These are phyloP conservation scores for Calonectria fujianensis DNA, from an alignment of 2,329 filamentous ascomycete species.

Conservation along the genomic window DNA sequence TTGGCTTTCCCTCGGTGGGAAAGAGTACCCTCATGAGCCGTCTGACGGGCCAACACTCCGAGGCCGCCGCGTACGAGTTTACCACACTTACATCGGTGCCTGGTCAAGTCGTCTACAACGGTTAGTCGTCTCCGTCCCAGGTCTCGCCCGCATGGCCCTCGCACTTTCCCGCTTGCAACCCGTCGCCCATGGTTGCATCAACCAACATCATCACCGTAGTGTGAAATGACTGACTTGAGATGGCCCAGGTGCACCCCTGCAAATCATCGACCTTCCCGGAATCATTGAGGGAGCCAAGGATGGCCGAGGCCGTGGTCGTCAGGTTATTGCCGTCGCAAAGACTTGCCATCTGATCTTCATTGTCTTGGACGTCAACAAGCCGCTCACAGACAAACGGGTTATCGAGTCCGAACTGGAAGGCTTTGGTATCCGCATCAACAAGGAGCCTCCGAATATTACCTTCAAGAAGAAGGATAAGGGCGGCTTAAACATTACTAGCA, in stretches of 20 bases:
- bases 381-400: constrained; percentile 94
- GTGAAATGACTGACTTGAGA: constrained; percentile 47
- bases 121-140: constrained; percentile 59
- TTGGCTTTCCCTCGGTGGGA: constrained; percentile 97
- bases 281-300: constrained; percentile 99
- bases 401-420: constrained; percentile 97
- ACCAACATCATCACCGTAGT: constrained; percentile 37
- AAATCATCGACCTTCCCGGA: constrained; percentile 98
- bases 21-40: constrained; percentile 98
- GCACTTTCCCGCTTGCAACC: background rate
- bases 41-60: constrained; percentile 96
- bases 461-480: constrained; percentile 99
- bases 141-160: constrained; percentile 41
- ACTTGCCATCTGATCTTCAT: constrained; percentile 99
- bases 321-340: constrained; percentile 99
- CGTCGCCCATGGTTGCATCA: background rate
- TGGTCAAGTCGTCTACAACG: constrained; percentile 96
- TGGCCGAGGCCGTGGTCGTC: constrained; percentile 95
- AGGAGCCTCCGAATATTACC: constrained; percentile 97
- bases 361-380: constrained; percentile 98
- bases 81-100: constrained; percentile 98
- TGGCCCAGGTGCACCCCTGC: constrained; percentile 85
- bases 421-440: constrained; percentile 98
- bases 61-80: constrained; percentile 98
- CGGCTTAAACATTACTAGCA: constrained; percentile 96